A percentile compares a stretch with the other conserved stretches of the same genome.
Evolutionary conservation across 2,329 filamentous ascomycete genomes (phyloP).

Genomic region (Phaeosphaeria sp.): DNA sequence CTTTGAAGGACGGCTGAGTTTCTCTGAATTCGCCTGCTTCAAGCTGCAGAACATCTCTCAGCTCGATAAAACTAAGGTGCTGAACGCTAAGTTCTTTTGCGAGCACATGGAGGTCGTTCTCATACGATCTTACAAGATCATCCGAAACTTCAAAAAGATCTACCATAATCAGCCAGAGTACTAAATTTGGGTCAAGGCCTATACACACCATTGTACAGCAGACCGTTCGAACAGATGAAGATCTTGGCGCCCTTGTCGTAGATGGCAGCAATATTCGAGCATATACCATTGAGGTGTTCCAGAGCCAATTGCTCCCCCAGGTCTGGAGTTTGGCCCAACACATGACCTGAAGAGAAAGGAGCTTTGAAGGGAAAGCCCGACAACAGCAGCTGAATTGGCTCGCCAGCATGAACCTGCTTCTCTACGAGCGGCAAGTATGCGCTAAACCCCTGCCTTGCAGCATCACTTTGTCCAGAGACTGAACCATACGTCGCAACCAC

Average conservation of each 20-base stretch:
- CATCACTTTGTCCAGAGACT: too few species aligned
- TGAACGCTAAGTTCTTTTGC: not conserved
- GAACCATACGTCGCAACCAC: too few species aligned
- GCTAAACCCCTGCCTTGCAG: constrained; percentile 13
- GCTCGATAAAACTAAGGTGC: too few species aligned
- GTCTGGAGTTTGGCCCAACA: constrained; percentile 55
- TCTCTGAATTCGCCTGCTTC: too few species aligned
- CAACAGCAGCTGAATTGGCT: constrained; percentile 42
- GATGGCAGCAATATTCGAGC: constrained; percentile 45
- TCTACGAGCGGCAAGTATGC: constrained; percentile 15
- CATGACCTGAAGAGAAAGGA: constrained; percentile 52
- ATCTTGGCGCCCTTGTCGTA: constrained; percentile 50
- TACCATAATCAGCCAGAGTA: constrained; percentile 5
- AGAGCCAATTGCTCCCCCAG: constrained; percentile 52
- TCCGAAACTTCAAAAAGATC: constrained; percentile 52
- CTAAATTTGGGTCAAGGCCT: not conserved
- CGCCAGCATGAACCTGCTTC: constrained; percentile 12
- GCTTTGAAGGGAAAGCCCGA: constrained; percentile 69
- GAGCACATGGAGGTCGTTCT: constrained; percentile 15
- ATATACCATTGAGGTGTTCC: constrained; percentile 48
- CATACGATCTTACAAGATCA: constrained; percentile 50
- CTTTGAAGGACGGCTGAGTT: not conserved
- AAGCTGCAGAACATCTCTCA: too few species aligned
- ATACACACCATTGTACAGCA: constrained; percentile 46
- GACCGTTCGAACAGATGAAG: constrained; percentile 51